Conservation (phyloP, 495 filamentous ascomycete species). For the Penicillium parvum region DNA sequence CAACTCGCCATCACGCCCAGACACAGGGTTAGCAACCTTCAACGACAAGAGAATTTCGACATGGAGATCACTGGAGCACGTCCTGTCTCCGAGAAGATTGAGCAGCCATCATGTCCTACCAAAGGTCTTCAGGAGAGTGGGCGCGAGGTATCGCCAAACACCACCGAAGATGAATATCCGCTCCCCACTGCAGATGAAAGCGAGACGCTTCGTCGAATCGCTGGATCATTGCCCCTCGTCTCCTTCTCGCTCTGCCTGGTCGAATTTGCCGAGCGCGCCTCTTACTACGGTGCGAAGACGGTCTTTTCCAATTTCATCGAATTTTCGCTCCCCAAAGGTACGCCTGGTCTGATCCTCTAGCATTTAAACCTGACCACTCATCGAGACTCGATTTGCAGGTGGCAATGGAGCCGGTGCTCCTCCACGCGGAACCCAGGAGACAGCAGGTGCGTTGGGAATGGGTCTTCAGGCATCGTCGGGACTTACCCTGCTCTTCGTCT, state of each 20-base stretch:
- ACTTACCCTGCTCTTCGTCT: slow-evolving; percentile 54
- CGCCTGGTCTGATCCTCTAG: not conserved
- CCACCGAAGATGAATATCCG: slow-evolving; percentile 31
- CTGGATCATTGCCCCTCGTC: slow-evolving; percentile 44
- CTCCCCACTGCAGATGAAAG: slow-evolving; percentile 56
- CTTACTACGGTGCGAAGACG: slow-evolving; percentile 52
- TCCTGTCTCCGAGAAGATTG: too few species aligned
- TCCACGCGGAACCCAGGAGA: slow-evolving; percentile 47
- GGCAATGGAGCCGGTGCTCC: slow-evolving; percentile 62
- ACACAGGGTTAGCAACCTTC: too few species aligned
- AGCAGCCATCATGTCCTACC: too few species aligned
- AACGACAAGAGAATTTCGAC: too few species aligned
- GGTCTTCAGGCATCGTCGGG: slow-evolving; percentile 57
- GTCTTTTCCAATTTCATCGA: slow-evolving; percentile 60
- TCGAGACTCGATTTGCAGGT: slow-evolving; percentile 24
- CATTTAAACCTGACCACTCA: too few species aligned
- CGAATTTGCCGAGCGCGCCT: slow-evolving; percentile 56
- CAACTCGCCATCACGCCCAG: too few species aligned
- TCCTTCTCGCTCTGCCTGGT: slow-evolving; percentile 54
- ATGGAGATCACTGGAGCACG: too few species aligned
- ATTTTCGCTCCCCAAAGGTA: slow-evolving; percentile 45
- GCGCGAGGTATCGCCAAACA: not conserved
- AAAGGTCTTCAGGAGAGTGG: too few species aligned
- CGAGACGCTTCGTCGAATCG: slow-evolving; percentile 51
- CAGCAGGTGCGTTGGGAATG: slow-evolving; percentile 55